Evolutionary conservation across 2,329 filamentous ascomycete genomes (phyloP).

Genomic region (Diaporthe vexans): DNA sequence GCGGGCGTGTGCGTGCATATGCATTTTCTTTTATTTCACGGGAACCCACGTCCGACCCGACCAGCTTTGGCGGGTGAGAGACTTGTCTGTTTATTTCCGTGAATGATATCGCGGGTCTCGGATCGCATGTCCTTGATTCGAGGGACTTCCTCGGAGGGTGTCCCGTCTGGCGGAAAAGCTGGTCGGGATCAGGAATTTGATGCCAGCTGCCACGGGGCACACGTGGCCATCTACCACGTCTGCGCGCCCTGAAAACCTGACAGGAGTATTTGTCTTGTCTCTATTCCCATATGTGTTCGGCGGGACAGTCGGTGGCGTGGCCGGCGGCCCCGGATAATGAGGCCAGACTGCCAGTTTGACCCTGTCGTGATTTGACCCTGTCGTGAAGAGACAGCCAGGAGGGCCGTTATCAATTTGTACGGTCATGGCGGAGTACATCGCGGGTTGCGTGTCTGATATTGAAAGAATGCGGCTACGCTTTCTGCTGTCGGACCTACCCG

Average conservation of each 20-base stretch:
- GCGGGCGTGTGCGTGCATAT: neutral
- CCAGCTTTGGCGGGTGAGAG: neutral
- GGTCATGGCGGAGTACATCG: neutral
- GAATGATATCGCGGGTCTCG: slow-evolving; percentile 1
- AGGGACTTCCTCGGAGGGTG: neutral
- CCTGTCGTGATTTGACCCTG: too few species aligned
- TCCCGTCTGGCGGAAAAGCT: neutral
- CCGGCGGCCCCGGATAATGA: neutral
- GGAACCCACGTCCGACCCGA: slow-evolving; percentile 1
- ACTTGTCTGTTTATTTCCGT: slow-evolving; percentile 14
- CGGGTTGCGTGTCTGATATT: neutral
- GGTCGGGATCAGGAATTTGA: neutral
- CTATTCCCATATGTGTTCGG: neutral
- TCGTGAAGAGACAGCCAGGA: neutral
- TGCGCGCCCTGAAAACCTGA: neutral
- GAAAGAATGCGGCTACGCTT: neutral
- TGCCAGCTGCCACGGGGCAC: neutral
- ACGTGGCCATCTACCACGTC: neutral
- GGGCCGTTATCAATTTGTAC: neutral
- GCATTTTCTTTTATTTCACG: neutral
- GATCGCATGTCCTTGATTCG: neutral
- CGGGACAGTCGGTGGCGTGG: neutral
- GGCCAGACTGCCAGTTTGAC: neutral
- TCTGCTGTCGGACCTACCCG: neutral
- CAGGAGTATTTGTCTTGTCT: neutral